Base-by-base conservation (phyloP, 1,139 yeast genomes). In the Hanseniaspora uvarum region DNA sequence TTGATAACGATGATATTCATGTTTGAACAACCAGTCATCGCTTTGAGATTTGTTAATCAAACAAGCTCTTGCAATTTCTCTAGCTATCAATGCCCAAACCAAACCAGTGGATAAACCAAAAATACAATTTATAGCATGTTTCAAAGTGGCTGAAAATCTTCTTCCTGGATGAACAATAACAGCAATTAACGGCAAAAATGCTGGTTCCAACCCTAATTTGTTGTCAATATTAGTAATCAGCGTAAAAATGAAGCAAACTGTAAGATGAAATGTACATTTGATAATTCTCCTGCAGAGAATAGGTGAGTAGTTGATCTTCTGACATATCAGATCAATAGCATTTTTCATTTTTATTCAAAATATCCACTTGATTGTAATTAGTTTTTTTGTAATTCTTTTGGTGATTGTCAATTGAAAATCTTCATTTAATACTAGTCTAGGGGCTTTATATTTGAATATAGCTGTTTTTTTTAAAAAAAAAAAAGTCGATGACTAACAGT, bases 161-260 rank as follows among this genome's bases (percentile, higher is more conserved):
- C 77, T 66, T 0, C 78, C 78, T 1, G 78, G 78, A 59, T 74
- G 77, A 33, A 72, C 71, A 59, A 72, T 72, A 16, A 74, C 77
- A 1, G 77, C 69, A 2, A 73, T 67, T 43, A 75, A 59, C 0
- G 75, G 73, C 28, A 73, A 60, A 68, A 75, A 68, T 16, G 73
- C 72, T 1, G 74, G 71, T 43, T 72, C 70, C 1, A 61, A 58
- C 3, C 78, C 78, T n/a, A 74, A 54, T 14, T 59, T 63, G 5
- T 52, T 57, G 30, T 70, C 58, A 0, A 71, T 68, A 8, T 63
- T 63, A 0, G 72, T 71, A 7, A 71, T 68, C 31, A 72, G 57
- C 48, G 73, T 68, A 37, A 73, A 63, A 3, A 70, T 67, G 39
- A 72, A 66, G 16, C 75, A 70, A 2, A 72, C 62, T 0, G 76